These are phyloP conservation scores for Babesia divergens DNA, from an alignment of 169 alveolate species.

Conservation along the genomic window DNA sequence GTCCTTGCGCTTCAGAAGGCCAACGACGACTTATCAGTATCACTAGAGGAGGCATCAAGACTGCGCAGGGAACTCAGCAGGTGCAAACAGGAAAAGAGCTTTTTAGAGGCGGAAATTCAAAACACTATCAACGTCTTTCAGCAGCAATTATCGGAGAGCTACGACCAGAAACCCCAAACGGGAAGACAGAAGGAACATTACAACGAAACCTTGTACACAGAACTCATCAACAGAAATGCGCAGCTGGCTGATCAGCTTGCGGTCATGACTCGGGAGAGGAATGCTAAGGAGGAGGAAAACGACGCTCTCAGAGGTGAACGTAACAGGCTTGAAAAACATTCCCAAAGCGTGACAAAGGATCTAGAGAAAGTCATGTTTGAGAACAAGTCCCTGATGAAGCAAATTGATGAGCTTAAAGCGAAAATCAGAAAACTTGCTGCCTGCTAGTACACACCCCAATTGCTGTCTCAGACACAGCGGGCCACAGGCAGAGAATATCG, in stretches of 20 bases:
- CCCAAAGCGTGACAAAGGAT: slow-evolving; percentile 53
- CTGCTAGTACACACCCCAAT: neutral
- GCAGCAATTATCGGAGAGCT: slow-evolving; percentile 36
- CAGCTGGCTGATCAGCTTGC: slow-evolving; percentile 41
- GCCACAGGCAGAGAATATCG: neutral
- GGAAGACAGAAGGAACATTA: slow-evolving; percentile 18
- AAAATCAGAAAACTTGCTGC: slow-evolving; percentile 51
- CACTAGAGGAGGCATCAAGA: slow-evolving; percentile 41
- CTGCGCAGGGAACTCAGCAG: slow-evolving; percentile 33
- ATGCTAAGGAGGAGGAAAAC: slow-evolving; percentile 17
- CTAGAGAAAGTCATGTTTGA: slow-evolving; percentile 49
- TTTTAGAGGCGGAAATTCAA: slow-evolving; percentile 59
- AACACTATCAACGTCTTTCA: slow-evolving; percentile 63
- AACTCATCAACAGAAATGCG: slow-evolving; percentile 60
- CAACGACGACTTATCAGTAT: slow-evolving; percentile 43
- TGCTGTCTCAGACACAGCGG: neutral
- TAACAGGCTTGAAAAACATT: slow-evolving; percentile 56
- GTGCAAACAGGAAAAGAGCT: slow-evolving; percentile 59
- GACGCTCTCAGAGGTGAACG: slow-evolving; percentile 48
- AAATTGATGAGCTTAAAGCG: slow-evolving; percentile 46
- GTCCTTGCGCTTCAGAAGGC: slow-evolving; percentile 38
- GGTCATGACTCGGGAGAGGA: slow-evolving; percentile 26
- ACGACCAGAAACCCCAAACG: neutral
- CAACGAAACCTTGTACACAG: slow-evolving; percentile 44
- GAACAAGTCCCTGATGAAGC: slow-evolving; percentile 24